Evolutionary conservation across 2,329 filamentous ascomycete species (phyloP), one percentile per base, ranked within the genome.

Genomic region (Sordariomycetes sp.): DNA sequence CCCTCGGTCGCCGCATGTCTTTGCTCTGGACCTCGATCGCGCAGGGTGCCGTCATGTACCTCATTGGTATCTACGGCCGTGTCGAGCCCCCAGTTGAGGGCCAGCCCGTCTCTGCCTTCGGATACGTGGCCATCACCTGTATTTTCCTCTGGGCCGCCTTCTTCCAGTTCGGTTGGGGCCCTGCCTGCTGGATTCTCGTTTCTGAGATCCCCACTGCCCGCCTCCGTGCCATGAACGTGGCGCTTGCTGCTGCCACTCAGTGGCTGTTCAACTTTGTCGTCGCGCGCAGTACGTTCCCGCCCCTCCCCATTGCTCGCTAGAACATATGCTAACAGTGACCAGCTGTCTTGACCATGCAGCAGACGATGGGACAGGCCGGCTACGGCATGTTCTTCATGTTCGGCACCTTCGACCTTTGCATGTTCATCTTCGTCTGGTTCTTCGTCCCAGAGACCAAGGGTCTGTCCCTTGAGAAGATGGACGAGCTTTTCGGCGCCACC

Each of bases 221-320:
- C 21, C 63, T 85, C 7, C 63, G 81, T 36, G 74, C 73, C 14
- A 58, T 80, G 43, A 84, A 83, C 46, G 79, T 85, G 6, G 70
- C 79, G 2, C 63, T 85, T 30, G 79, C 70, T 1, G 79, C 80
- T 1, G 75, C 74, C 2, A 82, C 75, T 0, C 79, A 85, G 47
- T 83, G 79, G 79, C 54, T 85, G 5, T 84, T 85, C 55, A 86
- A 86, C 50, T 82, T 85, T 40, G 71, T 83, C 8, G 75, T 85
- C 37, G 79, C 80, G 2, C 62, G 76, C 37, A 75, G 53, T 56
- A 42, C 46, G 53, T 46, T 14, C 5, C 16, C 4, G 33, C 35
- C 17, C 24, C 19, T 25, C 17, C 6, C 11, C 20, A 30, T 12
- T 15, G 16, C 32, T 7, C n/a, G 11, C 25, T 15, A 12, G 10